Conservation (phyloP, 768 basidiomycete species). For the Lepiota venenata region DNA sequence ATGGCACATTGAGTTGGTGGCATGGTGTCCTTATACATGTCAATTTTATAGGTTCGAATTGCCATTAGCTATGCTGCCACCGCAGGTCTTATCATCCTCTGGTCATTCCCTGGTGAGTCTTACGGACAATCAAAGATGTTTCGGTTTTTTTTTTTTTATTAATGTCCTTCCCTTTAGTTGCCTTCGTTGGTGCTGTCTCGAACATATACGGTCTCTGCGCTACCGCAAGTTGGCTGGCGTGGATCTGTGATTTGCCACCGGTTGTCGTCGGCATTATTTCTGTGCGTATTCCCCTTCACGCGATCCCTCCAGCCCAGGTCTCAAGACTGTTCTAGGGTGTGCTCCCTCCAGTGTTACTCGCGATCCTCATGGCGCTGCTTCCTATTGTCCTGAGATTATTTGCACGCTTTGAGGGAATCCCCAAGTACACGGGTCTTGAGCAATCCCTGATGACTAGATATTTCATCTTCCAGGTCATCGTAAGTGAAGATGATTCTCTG, state of each 20-base stretch:
- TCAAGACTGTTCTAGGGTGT: slow-evolving; percentile 53
- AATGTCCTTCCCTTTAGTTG: slow-evolving; percentile 38
- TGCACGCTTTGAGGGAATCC: slow-evolving; percentile 86
- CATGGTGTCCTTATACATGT: background rate
- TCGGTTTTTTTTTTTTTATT: background rate
- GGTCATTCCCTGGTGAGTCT: slow-evolving; percentile 75
- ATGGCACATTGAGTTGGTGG: background rate
- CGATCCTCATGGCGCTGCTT: slow-evolving; percentile 88
- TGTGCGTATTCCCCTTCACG: slow-evolving; percentile 19
- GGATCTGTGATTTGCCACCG: slow-evolving; percentile 72
- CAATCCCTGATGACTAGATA: slow-evolving; percentile 89
- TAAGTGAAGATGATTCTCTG: slow-evolving; percentile 37
- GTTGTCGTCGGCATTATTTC: slow-evolving; percentile 75
- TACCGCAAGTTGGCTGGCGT: slow-evolving; percentile 68
- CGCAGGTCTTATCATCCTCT: slow-evolving; percentile 77
- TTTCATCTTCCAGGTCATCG: slow-evolving; percentile 90
- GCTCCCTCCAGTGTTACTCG: slow-evolving; percentile 82
- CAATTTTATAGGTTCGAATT: slow-evolving; percentile 38
- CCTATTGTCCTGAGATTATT: slow-evolving; percentile 77
- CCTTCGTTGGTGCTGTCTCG: slow-evolving; percentile 83
- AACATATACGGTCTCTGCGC: slow-evolving; percentile 72
- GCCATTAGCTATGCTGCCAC: slow-evolving; percentile 74
- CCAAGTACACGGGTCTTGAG: slow-evolving; percentile 79
- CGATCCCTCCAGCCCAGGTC: background rate
- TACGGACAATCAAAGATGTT: background rate